Evolutionary conservation across 176 grass and related monocot genomes (phyloP).

Genomic region (Chloris gayana): DNA sequence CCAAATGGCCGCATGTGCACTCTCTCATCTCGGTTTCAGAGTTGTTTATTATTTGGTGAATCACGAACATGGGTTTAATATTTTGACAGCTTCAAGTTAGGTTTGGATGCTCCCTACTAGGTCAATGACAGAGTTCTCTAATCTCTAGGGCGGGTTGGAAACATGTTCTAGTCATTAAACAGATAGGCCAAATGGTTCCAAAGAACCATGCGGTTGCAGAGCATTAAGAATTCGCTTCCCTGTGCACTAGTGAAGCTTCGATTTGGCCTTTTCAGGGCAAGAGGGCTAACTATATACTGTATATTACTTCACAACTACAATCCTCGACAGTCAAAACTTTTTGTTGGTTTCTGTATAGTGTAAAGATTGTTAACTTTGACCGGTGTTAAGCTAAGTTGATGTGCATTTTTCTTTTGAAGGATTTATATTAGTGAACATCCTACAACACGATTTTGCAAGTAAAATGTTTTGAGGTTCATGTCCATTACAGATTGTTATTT

Average conservation of each 20-base stretch:
- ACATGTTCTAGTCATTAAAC: conserved; percentile 27
- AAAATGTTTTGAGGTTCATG: not conserved
- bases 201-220: conserved; percentile 25
- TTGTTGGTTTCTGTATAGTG: not conserved
- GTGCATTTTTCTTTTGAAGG: not conserved
- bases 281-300: conserved; percentile 1
- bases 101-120: conserved; percentile 20
- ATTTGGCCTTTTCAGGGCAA: conserved; percentile 13
- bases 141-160: conserved; percentile 15
- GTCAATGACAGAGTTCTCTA: conserved; percentile 25
- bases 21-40: conserved; percentile 19
- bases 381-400: not conserved
- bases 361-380: not conserved
- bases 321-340: not conserved
- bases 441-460: not conserved
- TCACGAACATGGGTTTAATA: not conserved
- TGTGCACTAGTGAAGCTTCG: conserved; percentile 21
- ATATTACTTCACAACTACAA: conserved; percentile 16
- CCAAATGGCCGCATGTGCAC: conserved; percentile 31
- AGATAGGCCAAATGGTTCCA: conserved; percentile 38
- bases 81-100: conserved; percentile 3
- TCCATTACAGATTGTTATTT: not conserved
- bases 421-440: not conserved
- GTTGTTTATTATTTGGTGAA: conserved; percentile 11
- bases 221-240: conserved; percentile 15